Conservation (phyloP, 768 basidiomycete species). For the Mycena vitilis region DNA sequence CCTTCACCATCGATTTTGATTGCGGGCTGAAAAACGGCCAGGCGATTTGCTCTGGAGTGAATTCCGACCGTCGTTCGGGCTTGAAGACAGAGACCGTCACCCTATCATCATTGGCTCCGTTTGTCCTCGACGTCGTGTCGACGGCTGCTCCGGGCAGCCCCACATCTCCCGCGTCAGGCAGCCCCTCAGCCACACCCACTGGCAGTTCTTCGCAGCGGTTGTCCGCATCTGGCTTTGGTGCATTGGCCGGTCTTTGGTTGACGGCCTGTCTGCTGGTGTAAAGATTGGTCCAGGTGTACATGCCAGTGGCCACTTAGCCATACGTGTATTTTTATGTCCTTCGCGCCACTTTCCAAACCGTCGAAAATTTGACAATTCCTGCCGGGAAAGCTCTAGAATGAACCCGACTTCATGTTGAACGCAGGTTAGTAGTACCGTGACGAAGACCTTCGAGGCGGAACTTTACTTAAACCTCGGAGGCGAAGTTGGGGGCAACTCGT, state of each 20-base stretch:
- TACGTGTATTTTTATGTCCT: no score
- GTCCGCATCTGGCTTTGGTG: not conserved
- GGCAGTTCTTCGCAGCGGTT: not conserved
- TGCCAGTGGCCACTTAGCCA: not conserved
- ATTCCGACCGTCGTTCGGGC: no score
- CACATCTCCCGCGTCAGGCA: not conserved
- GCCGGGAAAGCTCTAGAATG: no score
- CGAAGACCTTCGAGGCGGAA: no score
- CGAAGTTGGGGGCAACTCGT: no score
- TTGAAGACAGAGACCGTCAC: not conserved
- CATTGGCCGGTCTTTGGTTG: not conserved
- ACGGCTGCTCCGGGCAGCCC: not conserved
- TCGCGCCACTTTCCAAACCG: no score
- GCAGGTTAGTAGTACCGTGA: no score
- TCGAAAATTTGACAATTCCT: no score
- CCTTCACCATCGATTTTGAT: not conserved
- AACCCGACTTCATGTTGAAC: no score
- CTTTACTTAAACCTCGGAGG: no score
- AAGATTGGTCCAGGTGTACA: not conserved
- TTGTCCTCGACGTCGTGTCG: slow-evolving; percentile 1
- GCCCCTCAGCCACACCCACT: not conserved
- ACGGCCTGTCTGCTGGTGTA: not conserved
- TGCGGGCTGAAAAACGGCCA: not conserved
- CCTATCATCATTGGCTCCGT: not conserved
- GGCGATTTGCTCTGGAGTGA: not conserved